Percentiles rank a stretch among this genome's conserved stretches.
phyloP scores from a whole-genome alignment of 352 stramenopile genomes.

The Albugo candida region DNA sequence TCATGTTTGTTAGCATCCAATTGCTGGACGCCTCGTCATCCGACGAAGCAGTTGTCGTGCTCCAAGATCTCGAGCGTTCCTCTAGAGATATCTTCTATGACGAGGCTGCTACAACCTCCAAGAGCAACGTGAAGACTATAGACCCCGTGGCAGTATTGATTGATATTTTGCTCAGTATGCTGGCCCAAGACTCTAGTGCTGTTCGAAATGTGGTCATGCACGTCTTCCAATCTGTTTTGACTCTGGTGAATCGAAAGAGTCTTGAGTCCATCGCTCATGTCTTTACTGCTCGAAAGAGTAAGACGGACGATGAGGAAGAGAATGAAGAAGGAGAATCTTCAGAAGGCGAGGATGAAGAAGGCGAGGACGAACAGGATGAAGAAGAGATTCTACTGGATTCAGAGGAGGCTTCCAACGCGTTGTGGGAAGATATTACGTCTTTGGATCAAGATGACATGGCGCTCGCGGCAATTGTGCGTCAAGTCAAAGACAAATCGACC shows the following conservation, averaged over 20 bases:
- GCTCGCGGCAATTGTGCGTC: constrained; percentile 54
- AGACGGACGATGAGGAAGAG: constrained; percentile 13
- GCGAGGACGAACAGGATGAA: constrained; percentile 14
- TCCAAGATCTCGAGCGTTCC: constrained; percentile 42
- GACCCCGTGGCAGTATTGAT: constrained; percentile 60
- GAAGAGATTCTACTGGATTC: constrained; percentile 22
- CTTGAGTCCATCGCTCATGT: constrained; percentile 57
- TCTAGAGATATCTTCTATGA: too few species aligned
- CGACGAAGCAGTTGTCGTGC: constrained; percentile 27
- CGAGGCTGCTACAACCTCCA: too few species aligned
- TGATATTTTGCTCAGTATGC: constrained; percentile 62
- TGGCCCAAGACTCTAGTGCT: constrained; percentile 64
- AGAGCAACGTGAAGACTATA: too few species aligned
- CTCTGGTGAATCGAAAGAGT: constrained; percentile 33
- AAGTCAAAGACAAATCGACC: constrained; percentile 51
- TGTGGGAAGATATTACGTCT: constrained; percentile 23
- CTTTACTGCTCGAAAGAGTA: constrained; percentile 9
- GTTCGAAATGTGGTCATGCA: constrained; percentile 69
- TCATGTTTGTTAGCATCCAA: constrained; percentile 55
- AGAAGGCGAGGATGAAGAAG: constrained; percentile 7
- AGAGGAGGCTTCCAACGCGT: constrained; percentile 26
- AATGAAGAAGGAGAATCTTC: constrained; percentile 14
- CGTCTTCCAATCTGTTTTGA: constrained; percentile 55
- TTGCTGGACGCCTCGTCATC: constrained; percentile 47
- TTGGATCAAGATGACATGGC: constrained; percentile 62